Evolutionary conservation across 1,139 yeast species (phyloP), one percentile per base, ranked within the genome.

Genomic region (Yamadazyma spencermartinsiae): DNA sequence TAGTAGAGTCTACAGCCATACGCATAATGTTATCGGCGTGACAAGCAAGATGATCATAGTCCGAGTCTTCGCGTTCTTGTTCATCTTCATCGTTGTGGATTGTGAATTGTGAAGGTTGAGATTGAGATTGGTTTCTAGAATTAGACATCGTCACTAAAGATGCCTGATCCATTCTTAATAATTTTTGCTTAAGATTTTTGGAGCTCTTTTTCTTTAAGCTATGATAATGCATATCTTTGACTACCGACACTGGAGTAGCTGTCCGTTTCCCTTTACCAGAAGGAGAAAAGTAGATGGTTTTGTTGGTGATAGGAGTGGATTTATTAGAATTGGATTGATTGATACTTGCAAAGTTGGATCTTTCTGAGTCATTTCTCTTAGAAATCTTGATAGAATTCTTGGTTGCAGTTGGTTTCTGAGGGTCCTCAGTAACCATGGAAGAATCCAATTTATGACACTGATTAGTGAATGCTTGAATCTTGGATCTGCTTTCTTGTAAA

Each of bases 1-100:
- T 66, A 2, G 77, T 72, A 17, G 76, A 64, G 42, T 72, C 77
- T 33, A 72, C 71, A 1, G 77, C 77, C 76, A 72, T 69, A 25
- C 73, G 58, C 63, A 72, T 58, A 41, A 72, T 72, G 36, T 68
- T 68, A 38, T 69, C 72, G 2, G 76, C 76, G 46, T 72, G 77
- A 41, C 76, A 72, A 9, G 77, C 77, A 45, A 72, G 62, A 29
- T 65, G 63, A 45, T 72, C 76, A 34, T 58, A 60, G 30, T 61
- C 67, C 1, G 62, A 55, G 14, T 55, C 59, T 18, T 58, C 65
- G 5, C 34, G 50, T 3, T 46, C 50, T 13, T 42, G 40, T 24
- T 39, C 19, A 25, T 37, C 38, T 21, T 38, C 32, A 35, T 44
- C 39, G 11, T 39, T 33, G 26, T 36, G 34, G 7, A 38, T 39